Conservation (phyloP, 176 grass and related monocot genomes). For the Alopecurus myosuroides region DNA sequence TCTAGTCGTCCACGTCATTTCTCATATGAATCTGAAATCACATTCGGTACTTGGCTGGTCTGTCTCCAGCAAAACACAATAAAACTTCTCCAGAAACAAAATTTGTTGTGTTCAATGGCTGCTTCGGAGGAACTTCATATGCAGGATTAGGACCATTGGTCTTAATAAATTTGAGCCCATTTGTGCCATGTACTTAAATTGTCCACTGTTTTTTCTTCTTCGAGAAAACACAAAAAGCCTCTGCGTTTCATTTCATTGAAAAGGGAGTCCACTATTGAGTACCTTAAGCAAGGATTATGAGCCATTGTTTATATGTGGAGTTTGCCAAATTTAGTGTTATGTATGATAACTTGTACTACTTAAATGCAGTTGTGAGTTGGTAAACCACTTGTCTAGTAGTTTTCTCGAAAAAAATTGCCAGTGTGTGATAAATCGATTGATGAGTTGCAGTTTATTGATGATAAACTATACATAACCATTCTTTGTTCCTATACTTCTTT, state of each 20-base stretch:
- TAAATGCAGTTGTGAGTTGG: constrained; percentile 41
- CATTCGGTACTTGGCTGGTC: background rate
- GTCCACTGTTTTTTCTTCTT: too few relatives aligned
- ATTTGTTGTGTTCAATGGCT: background rate
- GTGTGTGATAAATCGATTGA: constrained; percentile 33
- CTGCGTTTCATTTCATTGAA: too few relatives aligned
- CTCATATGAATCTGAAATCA: background rate
- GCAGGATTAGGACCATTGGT: background rate
- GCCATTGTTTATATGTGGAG: constrained; percentile 14
- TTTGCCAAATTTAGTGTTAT: constrained; percentile 18
- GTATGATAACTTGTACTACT: constrained; percentile 2
- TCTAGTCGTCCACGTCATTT: background rate
- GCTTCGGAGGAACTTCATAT: background rate
- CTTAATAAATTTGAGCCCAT: background rate
- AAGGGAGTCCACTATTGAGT: background rate
- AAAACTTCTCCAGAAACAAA: background rate
- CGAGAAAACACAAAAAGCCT: too few relatives aligned
- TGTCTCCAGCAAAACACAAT: background rate
- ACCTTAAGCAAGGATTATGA: background rate
- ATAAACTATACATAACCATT: background rate
- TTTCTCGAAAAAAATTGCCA: constrained; percentile 21
- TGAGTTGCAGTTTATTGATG: constrained; percentile 27
- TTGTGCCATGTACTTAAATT: background rate
- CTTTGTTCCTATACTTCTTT: constrained; percentile 23
- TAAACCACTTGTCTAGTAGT: constrained; percentile 39